Conservation (phyloP, 805 yeast species). For the Pichia kluyveri region DNA sequence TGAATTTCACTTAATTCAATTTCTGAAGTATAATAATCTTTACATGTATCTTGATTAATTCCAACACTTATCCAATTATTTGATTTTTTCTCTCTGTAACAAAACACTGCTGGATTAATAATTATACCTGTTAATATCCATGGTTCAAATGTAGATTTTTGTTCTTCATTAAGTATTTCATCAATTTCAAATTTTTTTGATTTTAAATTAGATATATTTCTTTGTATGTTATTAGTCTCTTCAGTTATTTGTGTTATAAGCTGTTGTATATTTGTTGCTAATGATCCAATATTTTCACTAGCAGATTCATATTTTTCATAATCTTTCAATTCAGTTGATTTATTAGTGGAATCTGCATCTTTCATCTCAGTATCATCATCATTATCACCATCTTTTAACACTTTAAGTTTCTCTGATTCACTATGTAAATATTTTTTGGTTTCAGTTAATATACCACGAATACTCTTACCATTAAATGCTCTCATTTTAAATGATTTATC, state of each 20-base stretch:
- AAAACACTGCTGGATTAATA: constrained; percentile 25
- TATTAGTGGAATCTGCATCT: neutral
- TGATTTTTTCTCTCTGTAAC: constrained; percentile 16
- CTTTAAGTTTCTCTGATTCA: neutral
- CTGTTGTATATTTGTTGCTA: constrained; percentile 1
- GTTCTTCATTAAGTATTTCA: constrained; percentile 14
- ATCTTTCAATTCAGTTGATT: neutral
- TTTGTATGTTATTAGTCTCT: constrained; percentile 9
- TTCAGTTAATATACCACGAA: constrained; percentile 17
- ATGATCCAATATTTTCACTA: constrained; percentile 4
- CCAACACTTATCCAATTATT: constrained; percentile 25
- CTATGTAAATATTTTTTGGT: constrained; percentile 18
- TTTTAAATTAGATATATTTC: constrained; percentile 13
- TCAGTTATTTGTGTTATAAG: constrained; percentile 7
- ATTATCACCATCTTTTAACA: neutral
- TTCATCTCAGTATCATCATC: neutral
- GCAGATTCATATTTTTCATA: constrained; percentile 2
- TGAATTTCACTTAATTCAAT: constrained; percentile 21
- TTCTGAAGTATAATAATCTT: constrained; percentile 16
- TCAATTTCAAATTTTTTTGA: constrained; percentile 20
- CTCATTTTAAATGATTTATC: constrained; percentile 17
- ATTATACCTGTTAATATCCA: constrained; percentile 31
- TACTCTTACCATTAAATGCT: constrained; percentile 26
- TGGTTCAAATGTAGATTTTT: constrained; percentile 24
- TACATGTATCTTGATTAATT: constrained; percentile 20